These are phyloP conservation scores for Cantharellus anzutake DNA, from an alignment of 768 basidiomycete genomes.

Conservation along the genomic window DNA sequence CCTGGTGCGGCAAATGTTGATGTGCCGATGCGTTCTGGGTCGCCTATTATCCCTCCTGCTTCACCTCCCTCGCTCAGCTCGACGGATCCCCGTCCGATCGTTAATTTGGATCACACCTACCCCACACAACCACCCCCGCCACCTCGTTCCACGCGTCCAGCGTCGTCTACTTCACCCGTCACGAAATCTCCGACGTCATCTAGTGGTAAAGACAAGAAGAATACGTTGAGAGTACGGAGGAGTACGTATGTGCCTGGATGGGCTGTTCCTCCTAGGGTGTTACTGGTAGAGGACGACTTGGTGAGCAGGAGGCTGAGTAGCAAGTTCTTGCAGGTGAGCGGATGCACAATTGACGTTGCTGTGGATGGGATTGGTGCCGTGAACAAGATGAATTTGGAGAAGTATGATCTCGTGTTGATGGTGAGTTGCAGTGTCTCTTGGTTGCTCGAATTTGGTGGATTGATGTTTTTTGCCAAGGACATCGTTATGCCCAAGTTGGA, in stretches of 20 bases:
- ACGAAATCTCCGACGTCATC: neutral
- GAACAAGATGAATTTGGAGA: constrained; percentile 88
- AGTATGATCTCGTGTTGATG: constrained; percentile 94
- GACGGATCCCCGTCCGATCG: neutral
- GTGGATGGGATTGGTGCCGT: constrained; percentile 87
- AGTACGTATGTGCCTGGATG: constrained; percentile 76
- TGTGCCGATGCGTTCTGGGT: neutral
- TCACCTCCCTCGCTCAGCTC: neutral
- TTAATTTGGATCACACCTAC: neutral
- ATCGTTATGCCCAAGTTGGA: constrained; percentile 85
- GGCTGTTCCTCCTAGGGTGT: constrained; percentile 77
- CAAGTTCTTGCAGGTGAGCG: constrained; percentile 91
- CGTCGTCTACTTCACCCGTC: neutral
- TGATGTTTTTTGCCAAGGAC: constrained; percentile 32
- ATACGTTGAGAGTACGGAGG: constrained; percentile 39
- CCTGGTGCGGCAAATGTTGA: neutral
- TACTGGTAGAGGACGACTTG: constrained; percentile 90
- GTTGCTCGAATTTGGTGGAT: constrained; percentile 1
- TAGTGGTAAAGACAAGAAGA: neutral
- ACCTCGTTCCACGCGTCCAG: neutral
- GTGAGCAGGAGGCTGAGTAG: constrained; percentile 74
- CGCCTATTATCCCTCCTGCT: neutral
- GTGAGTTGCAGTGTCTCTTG: constrained; percentile 23
- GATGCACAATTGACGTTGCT: constrained; percentile 85
- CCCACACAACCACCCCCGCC: neutral